Evolutionary conservation across 139 green algal species (phyloP), one percentile per base, ranked within the genome.

Genomic region (Chlorella vulgaris): DNA sequence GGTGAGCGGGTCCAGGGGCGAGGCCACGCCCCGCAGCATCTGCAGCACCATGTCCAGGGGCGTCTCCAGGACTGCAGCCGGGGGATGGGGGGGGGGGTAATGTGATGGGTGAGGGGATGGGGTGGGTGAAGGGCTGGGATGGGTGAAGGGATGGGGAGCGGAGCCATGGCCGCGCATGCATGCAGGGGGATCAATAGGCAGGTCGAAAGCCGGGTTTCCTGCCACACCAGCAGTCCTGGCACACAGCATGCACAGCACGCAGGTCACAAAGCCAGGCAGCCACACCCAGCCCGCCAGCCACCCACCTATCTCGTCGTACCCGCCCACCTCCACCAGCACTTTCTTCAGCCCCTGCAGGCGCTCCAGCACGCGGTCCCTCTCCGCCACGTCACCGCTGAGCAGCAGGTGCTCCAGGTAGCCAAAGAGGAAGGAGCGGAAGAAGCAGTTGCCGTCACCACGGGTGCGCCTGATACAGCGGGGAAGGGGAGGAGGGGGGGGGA

Each of bases 381-480:
- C 93, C 8, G 63, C 69, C 28, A 83, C 58, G 60, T 93, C 87
- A 33, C 75, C 47, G 0, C 51, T 74, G 10, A 80, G 26, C 62
- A 96, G 61, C 58, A 97, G 75, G 39, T 83, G 33, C 86, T 97
- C 93, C 60, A 97, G 78, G 77, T 94, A 95, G 22, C 82, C 85
- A 81, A 93, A 97, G 3, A 95, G 82, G 74, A 96, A 95, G 53
- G 81, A 83, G 26, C 81, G 74, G 77, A 91, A 95, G 80, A 95
- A 96, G 87, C 93, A 96, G 84, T 96, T 96, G 71, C 92, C 92
- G 63, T 95, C 91, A 10, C 89, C 89, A 7, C 91, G 80, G 1
- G 88, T 89, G 69, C 69, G 69, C 69, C 53, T 67, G 51, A n/a
- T 29, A 66, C 1, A 29, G 62, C 61, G 1, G 69, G 53, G 4